phyloP scores from a whole-genome alignment of 371 early-diverging fungal species.

The Gilbertella persicaria region DNA sequence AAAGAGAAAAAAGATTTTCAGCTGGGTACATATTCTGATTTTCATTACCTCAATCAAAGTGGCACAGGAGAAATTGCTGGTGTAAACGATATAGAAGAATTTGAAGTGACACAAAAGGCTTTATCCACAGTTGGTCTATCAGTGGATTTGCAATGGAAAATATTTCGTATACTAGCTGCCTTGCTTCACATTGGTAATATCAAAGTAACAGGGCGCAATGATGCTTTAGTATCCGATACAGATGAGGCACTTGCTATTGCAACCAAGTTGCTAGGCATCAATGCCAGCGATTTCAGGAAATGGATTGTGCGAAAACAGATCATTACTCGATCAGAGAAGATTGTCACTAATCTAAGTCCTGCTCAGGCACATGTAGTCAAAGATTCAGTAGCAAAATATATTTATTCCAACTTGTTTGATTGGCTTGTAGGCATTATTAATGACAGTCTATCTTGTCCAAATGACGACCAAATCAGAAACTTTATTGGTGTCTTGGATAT shows the following conservation, averaged over 20 bases:
- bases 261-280: constrained; percentile 73
- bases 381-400: constrained; percentile 93
- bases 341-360: constrained; percentile 75
- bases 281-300: constrained; percentile 76
- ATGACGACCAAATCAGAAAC: constrained; percentile 35
- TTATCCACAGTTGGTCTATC: constrained; percentile 86
- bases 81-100: constrained; percentile 91
- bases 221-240: constrained; percentile 65
- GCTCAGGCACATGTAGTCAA: constrained; percentile 80
- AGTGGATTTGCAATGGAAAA: constrained; percentile 83
- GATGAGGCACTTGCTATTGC: constrained; percentile 72
- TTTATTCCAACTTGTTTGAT: constrained; percentile 92
- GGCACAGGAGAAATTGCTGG: constrained; percentile 78
- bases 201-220: constrained; percentile 68
- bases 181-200: constrained; percentile 94
- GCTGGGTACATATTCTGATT: constrained; percentile 69
- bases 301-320: constrained; percentile 93
- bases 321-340: constrained; percentile 84
- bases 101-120: constrained; percentile 83
- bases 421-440: constrained; percentile 90
- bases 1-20: constrained; percentile 82
- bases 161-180: constrained; percentile 87
- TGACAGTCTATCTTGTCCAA: constrained; percentile 68
- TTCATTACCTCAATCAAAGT: constrained; percentile 88
- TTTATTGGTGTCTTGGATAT: constrained; percentile 98